Evolutionary conservation across 2,329 filamentous ascomycete species (phyloP).

Genomic region (Lachnellula occidentalis): DNA sequence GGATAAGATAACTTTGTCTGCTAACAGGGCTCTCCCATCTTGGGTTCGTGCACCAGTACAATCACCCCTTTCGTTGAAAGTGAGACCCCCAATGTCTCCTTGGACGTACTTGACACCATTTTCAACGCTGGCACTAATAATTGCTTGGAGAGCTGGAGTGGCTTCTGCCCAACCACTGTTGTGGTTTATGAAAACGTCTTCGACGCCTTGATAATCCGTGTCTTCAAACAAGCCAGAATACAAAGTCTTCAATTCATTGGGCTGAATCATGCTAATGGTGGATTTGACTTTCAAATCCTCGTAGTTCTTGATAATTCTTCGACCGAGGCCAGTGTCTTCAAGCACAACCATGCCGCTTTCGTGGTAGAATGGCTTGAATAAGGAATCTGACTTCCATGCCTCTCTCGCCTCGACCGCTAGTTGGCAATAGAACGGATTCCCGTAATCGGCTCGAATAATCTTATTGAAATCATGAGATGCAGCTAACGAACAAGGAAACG

Average conservation of each 20-base stretch:
- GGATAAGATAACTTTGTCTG: slow-evolving; percentile 48
- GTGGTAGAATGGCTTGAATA: slow-evolving; percentile 44
- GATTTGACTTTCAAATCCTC: slow-evolving; percentile 31
- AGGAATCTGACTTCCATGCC: slow-evolving; percentile 42
- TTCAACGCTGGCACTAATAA: slow-evolving; percentile 39
- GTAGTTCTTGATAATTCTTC: slow-evolving; percentile 42
- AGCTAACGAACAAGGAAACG: slow-evolving; percentile 36
- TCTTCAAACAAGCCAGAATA: slow-evolving; percentile 38
- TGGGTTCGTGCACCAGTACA: slow-evolving; percentile 46
- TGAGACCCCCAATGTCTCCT: slow-evolving; percentile 39
- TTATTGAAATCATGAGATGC: slow-evolving; percentile 58
- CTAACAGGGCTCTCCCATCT: slow-evolving; percentile 42
- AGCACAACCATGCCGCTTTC: slow-evolving; percentile 45
- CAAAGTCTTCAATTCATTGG: slow-evolving; percentile 34
- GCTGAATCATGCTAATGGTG: slow-evolving; percentile 38
- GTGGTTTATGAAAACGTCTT: slow-evolving; percentile 43
- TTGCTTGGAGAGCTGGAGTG: slow-evolving; percentile 37
- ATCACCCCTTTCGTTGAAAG: slow-evolving; percentile 40
- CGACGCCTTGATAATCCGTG: slow-evolving; percentile 34
- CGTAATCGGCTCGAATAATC: slow-evolving; percentile 53
- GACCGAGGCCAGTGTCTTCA: slow-evolving; percentile 41
- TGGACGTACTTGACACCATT: slow-evolving; percentile 41
- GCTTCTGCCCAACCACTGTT: slow-evolving; percentile 50
- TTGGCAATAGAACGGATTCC: slow-evolving; percentile 46
- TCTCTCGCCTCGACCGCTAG: slow-evolving; percentile 44